Conservation (phyloP, 2,329 filamentous ascomycete species). For the Leptosphaerulina australis region DNA sequence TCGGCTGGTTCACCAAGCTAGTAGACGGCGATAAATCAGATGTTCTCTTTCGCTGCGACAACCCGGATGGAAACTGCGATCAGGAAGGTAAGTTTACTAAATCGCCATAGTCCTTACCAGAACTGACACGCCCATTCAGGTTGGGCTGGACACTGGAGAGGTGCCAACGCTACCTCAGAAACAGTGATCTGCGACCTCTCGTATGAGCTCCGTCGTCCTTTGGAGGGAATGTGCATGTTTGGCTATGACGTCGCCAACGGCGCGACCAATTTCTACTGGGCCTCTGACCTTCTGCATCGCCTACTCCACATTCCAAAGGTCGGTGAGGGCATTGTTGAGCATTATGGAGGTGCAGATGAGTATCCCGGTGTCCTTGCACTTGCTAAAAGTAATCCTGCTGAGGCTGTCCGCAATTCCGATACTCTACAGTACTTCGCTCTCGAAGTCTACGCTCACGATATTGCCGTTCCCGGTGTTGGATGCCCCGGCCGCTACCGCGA, state of each 20-base stretch:
- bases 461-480: slow-evolving; percentile 67
- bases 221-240: slow-evolving; percentile 65
- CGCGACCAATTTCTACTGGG: slow-evolving; percentile 67
- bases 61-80: slow-evolving; percentile 68
- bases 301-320: slow-evolving; percentile 67
- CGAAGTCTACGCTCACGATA: slow-evolving; percentile 69
- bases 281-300: slow-evolving; percentile 70
- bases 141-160: slow-evolving; percentile 73
- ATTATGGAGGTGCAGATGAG: slow-evolving; percentile 65
- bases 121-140: slow-evolving; percentile 47
- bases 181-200: slow-evolving; percentile 73
- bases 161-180: slow-evolving; percentile 66
- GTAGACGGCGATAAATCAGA: slow-evolving; percentile 62
- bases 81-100: slow-evolving; percentile 32
- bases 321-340: slow-evolving; percentile 65
- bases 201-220: slow-evolving; percentile 61
- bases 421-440: slow-evolving; percentile 72
- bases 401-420: slow-evolving; percentile 64
- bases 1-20: slow-evolving; percentile 68
- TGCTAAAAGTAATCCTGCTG: slow-evolving; percentile 57
- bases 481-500: slow-evolving; percentile 57
- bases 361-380: slow-evolving; percentile 62
- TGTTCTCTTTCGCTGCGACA: slow-evolving; percentile 70
- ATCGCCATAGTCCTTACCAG: not conserved
- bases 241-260: slow-evolving; percentile 67